phyloP scores from a whole-genome alignment of 306 rosid genomes.

The Parietaria judaica region DNA sequence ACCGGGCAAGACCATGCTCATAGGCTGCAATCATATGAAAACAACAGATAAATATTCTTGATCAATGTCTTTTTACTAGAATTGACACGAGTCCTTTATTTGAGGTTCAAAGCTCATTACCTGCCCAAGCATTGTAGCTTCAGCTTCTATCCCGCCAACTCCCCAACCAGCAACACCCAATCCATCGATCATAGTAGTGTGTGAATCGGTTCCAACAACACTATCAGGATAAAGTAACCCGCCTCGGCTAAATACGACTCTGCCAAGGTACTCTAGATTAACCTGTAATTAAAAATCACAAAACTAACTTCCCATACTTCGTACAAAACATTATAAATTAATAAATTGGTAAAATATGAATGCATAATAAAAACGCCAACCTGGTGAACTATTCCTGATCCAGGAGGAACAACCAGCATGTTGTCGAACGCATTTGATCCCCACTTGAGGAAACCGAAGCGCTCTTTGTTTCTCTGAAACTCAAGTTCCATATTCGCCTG shows the following conservation, averaged over 20 bases:
- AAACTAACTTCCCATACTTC: not conserved
- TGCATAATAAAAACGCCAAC: conserved; percentile 20
- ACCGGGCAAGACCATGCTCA: conserved; percentile 99
- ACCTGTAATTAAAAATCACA: conserved; percentile 51
- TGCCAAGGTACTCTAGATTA: conserved; percentile 85
- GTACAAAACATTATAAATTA: not conserved
- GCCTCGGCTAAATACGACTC: conserved; percentile 79
- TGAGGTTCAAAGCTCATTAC: conserved; percentile 20
- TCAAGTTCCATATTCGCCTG: conserved; percentile 89
- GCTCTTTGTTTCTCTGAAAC: conserved; percentile 71
- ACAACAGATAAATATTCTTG: conserved; percentile 4
- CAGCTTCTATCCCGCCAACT: conserved; percentile 98
- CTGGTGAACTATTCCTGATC: conserved; percentile 54
- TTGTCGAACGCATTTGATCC: conserved; percentile 83
- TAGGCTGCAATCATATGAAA: conserved; percentile 49
- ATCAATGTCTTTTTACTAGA: not conserved
- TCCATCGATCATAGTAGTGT: conserved; percentile 98
- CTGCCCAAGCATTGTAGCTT: conserved; percentile 99
- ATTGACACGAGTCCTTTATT: not conserved
- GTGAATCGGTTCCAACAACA: conserved; percentile 95
- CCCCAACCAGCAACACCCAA: conserved; percentile 99
- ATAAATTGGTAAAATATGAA: not conserved
- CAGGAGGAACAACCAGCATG: conserved; percentile 70
- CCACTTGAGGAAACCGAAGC: conserved; percentile 96
- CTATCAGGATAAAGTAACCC: conserved; percentile 92